phyloP scores from a whole-genome alignment of 2,329 filamentous ascomycete species.

The Fusarium redolens region DNA sequence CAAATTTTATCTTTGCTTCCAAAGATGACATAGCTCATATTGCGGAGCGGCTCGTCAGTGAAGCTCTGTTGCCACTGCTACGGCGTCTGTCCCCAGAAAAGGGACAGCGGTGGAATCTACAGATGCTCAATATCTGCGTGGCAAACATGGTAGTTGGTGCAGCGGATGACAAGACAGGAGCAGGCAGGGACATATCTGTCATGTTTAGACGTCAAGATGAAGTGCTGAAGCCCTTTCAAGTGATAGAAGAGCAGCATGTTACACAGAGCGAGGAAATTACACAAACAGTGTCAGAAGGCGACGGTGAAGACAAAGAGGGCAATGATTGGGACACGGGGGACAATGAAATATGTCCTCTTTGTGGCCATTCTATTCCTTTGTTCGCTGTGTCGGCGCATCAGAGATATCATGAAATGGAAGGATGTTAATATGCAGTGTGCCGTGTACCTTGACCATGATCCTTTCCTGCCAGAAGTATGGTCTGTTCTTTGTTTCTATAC shows the following conservation, averaged over 20 bases:
- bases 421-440: conserved; percentile 19
- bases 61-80: conserved; percentile 78
- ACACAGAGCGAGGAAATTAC: conserved; percentile 43
- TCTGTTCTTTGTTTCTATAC: background rate
- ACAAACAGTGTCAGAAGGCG: conserved; percentile 26
- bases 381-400: conserved; percentile 70
- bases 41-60: conserved; percentile 75
- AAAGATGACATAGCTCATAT: conserved; percentile 67
- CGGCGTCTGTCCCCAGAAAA: conserved; percentile 77
- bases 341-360: conserved; percentile 57
- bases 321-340: conserved; percentile 48
- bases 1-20: conserved; percentile 77
- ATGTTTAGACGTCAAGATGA: conserved; percentile 86
- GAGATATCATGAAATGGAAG: conserved; percentile 52
- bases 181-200: conserved; percentile 79
- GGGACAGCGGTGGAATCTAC: conserved; percentile 78
- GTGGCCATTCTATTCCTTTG: conserved; percentile 63
- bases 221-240: conserved; percentile 73
- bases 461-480: background rate
- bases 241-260: conserved; percentile 53
- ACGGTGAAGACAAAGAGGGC: conserved; percentile 34
- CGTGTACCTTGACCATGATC: background rate
- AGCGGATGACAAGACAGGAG: conserved; percentile 60
- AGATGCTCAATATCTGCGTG: conserved; percentile 86
- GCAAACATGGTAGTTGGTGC: conserved; percentile 80